These are phyloP conservation scores for Arctium minus DNA, from an alignment of 129 eudicot species.

Conservation along the genomic window DNA sequence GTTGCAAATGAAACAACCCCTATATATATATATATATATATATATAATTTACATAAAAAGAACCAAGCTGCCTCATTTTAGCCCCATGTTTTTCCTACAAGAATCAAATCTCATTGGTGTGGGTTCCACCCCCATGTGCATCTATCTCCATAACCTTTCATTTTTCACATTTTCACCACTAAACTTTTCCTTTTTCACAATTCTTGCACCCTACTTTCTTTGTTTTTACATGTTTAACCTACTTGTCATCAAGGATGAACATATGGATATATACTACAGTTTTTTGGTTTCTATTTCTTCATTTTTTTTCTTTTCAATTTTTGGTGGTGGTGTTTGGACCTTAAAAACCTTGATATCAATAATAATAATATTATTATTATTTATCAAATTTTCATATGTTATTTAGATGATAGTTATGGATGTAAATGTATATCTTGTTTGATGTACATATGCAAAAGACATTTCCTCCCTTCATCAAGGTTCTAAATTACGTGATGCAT, in stretches of 20 bases:
- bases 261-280: conserved; percentile 4
- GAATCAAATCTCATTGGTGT: conserved; percentile 24
- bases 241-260: neutral
- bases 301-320: neutral
- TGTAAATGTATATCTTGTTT: too few relatives aligned
- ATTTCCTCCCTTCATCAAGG: too few relatives aligned
- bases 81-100: conserved; percentile 16
- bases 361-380: neutral
- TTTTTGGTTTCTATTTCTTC: conserved; percentile 12
- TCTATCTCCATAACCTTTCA: neutral
- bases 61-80: conserved; percentile 25
- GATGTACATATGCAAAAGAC: too few relatives aligned
- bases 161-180: conserved; percentile 13
- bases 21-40: too few relatives aligned
- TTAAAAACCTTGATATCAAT: neutral
- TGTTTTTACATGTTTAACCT: conserved; percentile 2
- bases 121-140: conserved; percentile 40
- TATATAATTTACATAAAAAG: neutral
- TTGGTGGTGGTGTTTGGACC: neutral
- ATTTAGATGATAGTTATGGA: too few relatives aligned
- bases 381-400: neutral
- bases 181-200: neutral
- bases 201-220: conserved; percentile 1
- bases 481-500: too few relatives aligned
- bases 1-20: too few relatives aligned